These are phyloP conservation scores for Nakataea oryzae DNA, from an alignment of 2,329 filamentous ascomycete species.

Conservation along the genomic window DNA sequence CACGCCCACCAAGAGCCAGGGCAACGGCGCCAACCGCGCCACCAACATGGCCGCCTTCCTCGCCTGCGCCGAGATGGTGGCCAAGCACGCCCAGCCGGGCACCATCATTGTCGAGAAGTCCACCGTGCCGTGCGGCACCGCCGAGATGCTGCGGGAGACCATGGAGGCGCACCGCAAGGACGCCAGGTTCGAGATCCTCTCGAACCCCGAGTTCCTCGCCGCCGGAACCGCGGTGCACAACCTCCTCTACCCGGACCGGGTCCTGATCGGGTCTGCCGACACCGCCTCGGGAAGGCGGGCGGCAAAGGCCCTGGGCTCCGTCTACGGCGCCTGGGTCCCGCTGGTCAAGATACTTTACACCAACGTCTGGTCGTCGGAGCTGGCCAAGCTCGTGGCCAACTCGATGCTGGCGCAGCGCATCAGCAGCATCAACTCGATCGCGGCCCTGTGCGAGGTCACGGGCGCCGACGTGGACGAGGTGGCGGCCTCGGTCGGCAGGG, in stretches of 20 bases:
- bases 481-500: slow-evolving; percentile 54
- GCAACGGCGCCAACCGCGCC: slow-evolving; percentile 58
- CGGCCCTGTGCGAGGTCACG: slow-evolving; percentile 67
- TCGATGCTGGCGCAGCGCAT: slow-evolving; percentile 73
- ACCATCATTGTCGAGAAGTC: slow-evolving; percentile 75
- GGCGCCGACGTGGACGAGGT: slow-evolving; percentile 70
- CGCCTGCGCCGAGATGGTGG: slow-evolving; percentile 57
- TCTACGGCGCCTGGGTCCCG: slow-evolving; percentile 66
- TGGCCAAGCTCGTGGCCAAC: slow-evolving; percentile 71
- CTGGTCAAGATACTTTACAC: slow-evolving; percentile 57
- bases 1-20: slow-evolving; percentile 65
- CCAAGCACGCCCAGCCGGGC: slow-evolving; percentile 51
- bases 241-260: slow-evolving; percentile 59
- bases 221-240: slow-evolving; percentile 67
- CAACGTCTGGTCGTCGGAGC: slow-evolving; percentile 68
- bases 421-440: slow-evolving; percentile 71
- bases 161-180: slow-evolving; percentile 49
- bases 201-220: slow-evolving; percentile 73
- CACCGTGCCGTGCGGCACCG: slow-evolving; percentile 68
- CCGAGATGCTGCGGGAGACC: slow-evolving; percentile 57
- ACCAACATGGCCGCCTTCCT: slow-evolving; percentile 67
- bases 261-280: slow-evolving; percentile 61
- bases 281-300: slow-evolving; percentile 51
- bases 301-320: slow-evolving; percentile 48
- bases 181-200: slow-evolving; percentile 63